Evolutionary conservation across 768 basidiomycete species (phyloP).

Genomic region (Dioszegia hungarica): DNA sequence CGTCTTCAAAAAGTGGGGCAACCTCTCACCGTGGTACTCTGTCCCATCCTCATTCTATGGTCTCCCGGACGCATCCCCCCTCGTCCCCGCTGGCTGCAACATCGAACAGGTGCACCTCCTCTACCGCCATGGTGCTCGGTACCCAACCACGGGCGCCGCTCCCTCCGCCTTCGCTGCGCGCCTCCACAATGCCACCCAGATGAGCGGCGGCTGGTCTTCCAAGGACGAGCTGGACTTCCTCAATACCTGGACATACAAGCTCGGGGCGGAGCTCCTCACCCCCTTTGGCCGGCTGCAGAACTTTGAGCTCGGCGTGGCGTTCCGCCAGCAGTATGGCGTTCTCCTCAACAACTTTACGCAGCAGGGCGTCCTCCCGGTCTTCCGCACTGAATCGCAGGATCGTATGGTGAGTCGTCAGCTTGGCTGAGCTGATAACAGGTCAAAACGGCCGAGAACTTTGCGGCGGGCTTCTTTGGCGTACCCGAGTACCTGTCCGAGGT

Average conservation of each 20-base stretch:
- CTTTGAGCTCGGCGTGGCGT: conserved; percentile 41
- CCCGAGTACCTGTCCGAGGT: conserved; percentile 52
- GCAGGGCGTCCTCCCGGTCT: conserved; percentile 52
- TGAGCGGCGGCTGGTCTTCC: conserved; percentile 14
- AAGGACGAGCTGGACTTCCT: conserved; percentile 33
- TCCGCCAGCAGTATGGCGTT: conserved; percentile 35
- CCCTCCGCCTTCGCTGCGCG: conserved; percentile 38
- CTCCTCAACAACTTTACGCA: conserved; percentile 42
- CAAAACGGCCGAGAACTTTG: conserved; percentile 57
- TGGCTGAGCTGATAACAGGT: conserved; percentile 18
- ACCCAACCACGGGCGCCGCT: conserved; percentile 43
- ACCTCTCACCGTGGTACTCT: conserved; percentile 42
- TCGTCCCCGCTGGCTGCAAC: conserved; percentile 30
- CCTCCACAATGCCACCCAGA: conserved; percentile 32
- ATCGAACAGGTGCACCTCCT: conserved; percentile 41
- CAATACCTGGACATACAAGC: conserved; percentile 39
- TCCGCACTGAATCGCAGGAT: conserved; percentile 57
- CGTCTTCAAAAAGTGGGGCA: conserved; percentile 46
- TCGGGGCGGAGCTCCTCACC: conserved; percentile 35
- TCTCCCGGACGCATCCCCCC: conserved; percentile 37
- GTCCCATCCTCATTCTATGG: conserved; percentile 43
- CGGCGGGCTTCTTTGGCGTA: conserved; percentile 57
- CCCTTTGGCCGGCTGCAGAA: conserved; percentile 43
- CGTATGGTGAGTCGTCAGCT: conserved; percentile 50
- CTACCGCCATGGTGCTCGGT: conserved; percentile 44